These are phyloP conservation scores for Fraxinus baroniana DNA, from an alignment of 305 asterid species.

Conservation along the genomic window DNA sequence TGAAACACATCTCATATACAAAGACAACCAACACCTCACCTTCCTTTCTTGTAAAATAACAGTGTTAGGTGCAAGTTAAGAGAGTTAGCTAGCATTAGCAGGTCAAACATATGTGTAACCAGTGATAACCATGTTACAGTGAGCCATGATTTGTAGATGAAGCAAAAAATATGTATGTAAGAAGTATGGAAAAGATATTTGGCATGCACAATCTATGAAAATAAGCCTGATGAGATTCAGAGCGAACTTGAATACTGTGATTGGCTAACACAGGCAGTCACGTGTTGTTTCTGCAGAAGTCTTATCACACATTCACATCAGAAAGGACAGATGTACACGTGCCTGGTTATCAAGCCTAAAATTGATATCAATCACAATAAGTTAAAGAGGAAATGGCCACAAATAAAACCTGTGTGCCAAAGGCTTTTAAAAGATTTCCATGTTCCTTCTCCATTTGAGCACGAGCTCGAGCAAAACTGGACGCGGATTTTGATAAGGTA, in stretches of 20 bases:
- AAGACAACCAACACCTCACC: neutral
- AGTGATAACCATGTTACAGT: neutral
- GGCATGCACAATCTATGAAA: neutral
- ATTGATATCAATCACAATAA: neutral
- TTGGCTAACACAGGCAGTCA: neutral
- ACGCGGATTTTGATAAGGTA: conserved; percentile 88
- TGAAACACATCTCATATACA: neutral
- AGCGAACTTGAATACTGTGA: neutral
- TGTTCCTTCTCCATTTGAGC: conserved; percentile 98
- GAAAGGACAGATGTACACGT: neutral
- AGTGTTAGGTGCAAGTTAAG: conserved; percentile 11
- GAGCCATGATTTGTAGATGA: neutral
- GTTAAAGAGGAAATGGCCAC: conserved; percentile 9
- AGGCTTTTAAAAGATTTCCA: conserved; percentile 92
- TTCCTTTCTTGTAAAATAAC: neutral
- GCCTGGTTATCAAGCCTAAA: conserved; percentile 14
- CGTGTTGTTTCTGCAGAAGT: neutral
- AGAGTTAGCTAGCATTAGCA: conserved; percentile 2
- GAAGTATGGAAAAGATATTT: conserved; percentile 7
- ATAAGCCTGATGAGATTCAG: conserved; percentile 2
- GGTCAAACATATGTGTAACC: neutral
- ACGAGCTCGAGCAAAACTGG: conserved; percentile 78
- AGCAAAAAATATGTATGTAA: neutral
- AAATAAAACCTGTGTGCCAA: conserved; percentile 88
- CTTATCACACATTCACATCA: neutral